Conservation (phyloP, 176 grass and related monocot genomes). For the Aegilops speltoides region DNA sequence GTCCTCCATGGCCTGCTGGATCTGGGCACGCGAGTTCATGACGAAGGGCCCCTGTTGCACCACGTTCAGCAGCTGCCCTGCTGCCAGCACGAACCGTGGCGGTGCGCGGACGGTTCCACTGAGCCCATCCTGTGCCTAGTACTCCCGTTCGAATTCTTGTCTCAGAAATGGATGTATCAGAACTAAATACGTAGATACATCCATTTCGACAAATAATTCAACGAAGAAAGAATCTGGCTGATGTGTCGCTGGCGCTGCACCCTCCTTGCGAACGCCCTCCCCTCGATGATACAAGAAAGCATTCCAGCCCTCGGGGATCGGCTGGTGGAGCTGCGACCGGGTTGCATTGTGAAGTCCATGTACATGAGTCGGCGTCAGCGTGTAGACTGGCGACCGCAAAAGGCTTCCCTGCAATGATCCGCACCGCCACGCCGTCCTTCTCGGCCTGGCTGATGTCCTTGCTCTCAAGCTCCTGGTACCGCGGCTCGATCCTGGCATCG, state of each 20-base stretch:
- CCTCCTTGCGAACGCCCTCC: constrained; percentile 41
- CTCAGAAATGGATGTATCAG: too few species aligned
- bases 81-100: constrained; percentile 39
- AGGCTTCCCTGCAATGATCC: constrained; percentile 62
- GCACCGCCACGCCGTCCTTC: background rate
- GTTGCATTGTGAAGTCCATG: constrained; percentile 69
- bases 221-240: too few species aligned
- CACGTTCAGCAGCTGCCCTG: constrained; percentile 45
- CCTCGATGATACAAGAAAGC: constrained; percentile 53
- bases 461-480: too few species aligned
- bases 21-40: constrained; percentile 55
- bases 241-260: background rate
- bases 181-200: too few species aligned
- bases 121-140: constrained; percentile 45
- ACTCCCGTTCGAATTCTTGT: too few species aligned
- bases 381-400: constrained; percentile 69
- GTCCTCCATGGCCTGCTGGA: constrained; percentile 56
- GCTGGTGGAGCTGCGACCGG: constrained; percentile 43
- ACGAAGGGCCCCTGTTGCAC: constrained; percentile 49
- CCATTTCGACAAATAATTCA: too few species aligned
- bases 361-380: constrained; percentile 84
- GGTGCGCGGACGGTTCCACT: constrained; percentile 27
- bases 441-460: too few species aligned
- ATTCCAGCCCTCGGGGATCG: constrained; percentile 46
- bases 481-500: too few species aligned